Evolutionary conservation across 139 green algal species (phyloP).

Genomic region (Chlamydomonas eustigma): DNA sequence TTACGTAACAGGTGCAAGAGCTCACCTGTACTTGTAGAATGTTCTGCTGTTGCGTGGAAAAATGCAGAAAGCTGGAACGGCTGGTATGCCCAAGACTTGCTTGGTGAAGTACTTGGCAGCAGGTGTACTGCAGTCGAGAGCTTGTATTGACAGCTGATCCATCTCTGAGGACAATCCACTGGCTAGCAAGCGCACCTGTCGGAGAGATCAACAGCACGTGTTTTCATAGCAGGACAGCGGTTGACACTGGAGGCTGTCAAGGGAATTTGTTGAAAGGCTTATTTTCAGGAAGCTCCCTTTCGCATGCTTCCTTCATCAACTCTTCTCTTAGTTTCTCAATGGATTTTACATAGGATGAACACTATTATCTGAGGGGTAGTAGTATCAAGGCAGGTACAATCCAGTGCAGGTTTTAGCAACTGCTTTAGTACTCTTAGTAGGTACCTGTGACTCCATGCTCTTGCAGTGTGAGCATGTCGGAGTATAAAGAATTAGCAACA

Average conservation of each 20-base stretch:
- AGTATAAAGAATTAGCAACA: constrained; percentile 50
- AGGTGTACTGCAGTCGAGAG: constrained; percentile 1
- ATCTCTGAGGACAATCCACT: background rate
- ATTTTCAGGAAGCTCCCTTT: no score
- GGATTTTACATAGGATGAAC: no score
- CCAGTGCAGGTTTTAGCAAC: no score
- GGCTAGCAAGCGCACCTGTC: background rate
- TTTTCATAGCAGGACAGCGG: no score
- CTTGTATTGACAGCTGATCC: constrained; percentile 4
- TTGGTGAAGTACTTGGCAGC: constrained; percentile 29
- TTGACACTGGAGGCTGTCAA: no score
- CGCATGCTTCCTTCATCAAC: no score
- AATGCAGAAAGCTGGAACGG: constrained; percentile 25
- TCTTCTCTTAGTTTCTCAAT: no score
- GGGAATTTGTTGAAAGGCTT: no score
- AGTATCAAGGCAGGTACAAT: no score
- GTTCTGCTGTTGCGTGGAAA: constrained; percentile 27
- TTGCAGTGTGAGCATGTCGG: constrained; percentile 37
- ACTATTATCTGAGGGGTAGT: no score
- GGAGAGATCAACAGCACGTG: no score
- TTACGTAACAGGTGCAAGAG: background rate
- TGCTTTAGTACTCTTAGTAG: no score
- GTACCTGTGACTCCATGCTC: constrained; percentile 35
- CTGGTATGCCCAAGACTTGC: constrained; percentile 30
- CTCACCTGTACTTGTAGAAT: constrained; percentile 36